Evolutionary conservation across 1,284 basidiomycete genomes (phyloP).

Genomic region (Vanrija sp.): DNA sequence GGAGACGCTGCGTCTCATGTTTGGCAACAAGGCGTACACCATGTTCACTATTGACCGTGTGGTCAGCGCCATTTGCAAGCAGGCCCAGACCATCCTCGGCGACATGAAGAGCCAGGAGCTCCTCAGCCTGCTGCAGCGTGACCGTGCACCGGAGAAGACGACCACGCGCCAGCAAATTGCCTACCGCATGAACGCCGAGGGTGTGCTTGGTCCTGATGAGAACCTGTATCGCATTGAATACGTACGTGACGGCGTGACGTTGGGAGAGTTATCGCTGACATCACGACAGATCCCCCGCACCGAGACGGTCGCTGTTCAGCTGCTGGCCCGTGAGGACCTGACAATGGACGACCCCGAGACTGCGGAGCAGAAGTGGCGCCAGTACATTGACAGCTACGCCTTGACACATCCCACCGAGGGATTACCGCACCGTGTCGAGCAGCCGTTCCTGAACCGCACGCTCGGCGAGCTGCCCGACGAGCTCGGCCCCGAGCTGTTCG

Average conservation of each 20-base stretch:
- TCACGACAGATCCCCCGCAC: conserved; percentile 60
- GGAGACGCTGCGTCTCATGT: conserved; percentile 94
- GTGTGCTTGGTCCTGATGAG: conserved; percentile 79
- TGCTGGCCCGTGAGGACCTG: conserved; percentile 84
- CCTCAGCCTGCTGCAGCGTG: conserved; percentile 71
- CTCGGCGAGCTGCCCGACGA: conserved; percentile 19
- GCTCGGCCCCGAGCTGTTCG: conserved; percentile 16
- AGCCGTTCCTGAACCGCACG: conserved; percentile 66
- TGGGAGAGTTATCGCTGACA: conserved; percentile 2
- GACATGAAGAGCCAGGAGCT: conserved; percentile 83
- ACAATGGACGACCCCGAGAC: conserved; percentile 81
- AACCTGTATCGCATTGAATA: conserved; percentile 90
- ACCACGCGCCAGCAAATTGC: conserved; percentile 82
- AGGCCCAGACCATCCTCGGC: conserved; percentile 71
- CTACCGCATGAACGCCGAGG: conserved; percentile 75
- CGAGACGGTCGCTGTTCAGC: conserved; percentile 73
- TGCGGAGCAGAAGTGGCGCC: conserved; percentile 76
- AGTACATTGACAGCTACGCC: conserved; percentile 84
- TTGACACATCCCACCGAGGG: conserved; percentile 56
- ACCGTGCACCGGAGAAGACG: conserved; percentile 57
- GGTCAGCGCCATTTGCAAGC: conserved; percentile 80
- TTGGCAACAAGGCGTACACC: conserved; percentile 88
- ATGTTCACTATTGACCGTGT: conserved; percentile 93
- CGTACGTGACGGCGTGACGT: conserved; percentile 54
- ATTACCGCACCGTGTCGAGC: conserved; percentile 55